Conservation (phyloP, 2,329 filamentous ascomycete species). For the Botrytis fragariae region DNA sequence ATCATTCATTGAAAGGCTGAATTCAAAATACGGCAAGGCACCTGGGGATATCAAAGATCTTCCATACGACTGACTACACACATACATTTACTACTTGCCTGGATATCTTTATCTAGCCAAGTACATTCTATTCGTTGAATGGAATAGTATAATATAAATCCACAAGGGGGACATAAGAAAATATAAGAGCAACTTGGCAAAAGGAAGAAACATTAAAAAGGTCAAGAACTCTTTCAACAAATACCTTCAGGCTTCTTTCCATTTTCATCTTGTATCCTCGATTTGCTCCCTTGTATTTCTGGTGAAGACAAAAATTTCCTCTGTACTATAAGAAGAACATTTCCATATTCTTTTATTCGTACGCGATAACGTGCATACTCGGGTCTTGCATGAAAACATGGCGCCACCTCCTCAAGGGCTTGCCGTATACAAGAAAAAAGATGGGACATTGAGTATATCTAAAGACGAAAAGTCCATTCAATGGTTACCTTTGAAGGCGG, state of each 20-base stretch:
- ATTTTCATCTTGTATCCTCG: neutral
- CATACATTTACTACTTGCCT: neutral
- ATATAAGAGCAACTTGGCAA: neutral
- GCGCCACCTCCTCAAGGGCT: constrained; percentile 47
- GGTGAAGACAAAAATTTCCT: neutral
- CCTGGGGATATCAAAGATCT: constrained; percentile 1
- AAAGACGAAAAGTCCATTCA: constrained; percentile 70
- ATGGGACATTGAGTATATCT: constrained; percentile 77
- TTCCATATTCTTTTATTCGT: neutral
- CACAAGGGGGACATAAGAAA: neutral
- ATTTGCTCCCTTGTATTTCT: neutral
- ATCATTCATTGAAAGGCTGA: neutral
- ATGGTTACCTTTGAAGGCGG: constrained; percentile 71
- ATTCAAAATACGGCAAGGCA: neutral
- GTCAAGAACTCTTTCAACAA: neutral
- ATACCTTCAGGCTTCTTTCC: neutral
- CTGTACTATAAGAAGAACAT: neutral
- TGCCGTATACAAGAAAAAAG: constrained; percentile 91
- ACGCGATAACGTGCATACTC: constrained; percentile 5
- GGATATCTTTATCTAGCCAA: neutral
- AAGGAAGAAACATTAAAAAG: neutral
- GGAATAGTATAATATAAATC: neutral
- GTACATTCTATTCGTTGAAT: neutral
- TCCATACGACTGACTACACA: neutral
- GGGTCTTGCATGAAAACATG: constrained; percentile 18